Evolutionary conservation across 129 eudicot species (phyloP).

Genomic region (Helichrysum umbraculigerum): DNA sequence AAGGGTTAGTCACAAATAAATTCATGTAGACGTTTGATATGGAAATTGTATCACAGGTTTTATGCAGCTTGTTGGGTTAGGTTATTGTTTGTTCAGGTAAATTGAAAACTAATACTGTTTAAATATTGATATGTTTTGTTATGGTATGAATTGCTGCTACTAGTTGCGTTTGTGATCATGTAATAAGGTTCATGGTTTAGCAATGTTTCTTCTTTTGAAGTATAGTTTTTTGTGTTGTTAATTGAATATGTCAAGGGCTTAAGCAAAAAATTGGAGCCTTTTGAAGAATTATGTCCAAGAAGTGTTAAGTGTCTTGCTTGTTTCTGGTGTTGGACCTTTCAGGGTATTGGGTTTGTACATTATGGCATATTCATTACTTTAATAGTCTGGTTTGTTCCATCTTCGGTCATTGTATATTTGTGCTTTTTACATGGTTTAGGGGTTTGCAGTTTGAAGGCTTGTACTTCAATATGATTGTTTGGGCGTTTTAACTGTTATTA

Average conservation of each 20-base stretch:
- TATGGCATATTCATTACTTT: background rate
- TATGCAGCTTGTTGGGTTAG: background rate
- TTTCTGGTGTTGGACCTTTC: background rate
- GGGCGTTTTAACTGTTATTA: too few species aligned
- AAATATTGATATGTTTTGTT: background rate
- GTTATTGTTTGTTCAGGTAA: constrained; percentile 3
- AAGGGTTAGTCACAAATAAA: constrained; percentile 36
- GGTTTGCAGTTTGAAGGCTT: background rate
- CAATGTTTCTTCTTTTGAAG: background rate
- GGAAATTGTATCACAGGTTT: constrained; percentile 12
- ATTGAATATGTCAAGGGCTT: background rate
- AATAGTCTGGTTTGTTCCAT: too few species aligned
- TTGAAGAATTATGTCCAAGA: background rate
- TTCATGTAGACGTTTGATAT: constrained; percentile 29
- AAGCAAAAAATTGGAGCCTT: background rate
- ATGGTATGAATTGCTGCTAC: background rate
- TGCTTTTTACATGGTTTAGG: background rate
- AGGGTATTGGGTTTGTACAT: background rate
- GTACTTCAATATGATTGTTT: too few species aligned
- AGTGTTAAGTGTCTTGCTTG: background rate
- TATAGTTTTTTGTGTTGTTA: background rate
- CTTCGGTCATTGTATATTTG: background rate
- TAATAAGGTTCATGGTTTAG: background rate
- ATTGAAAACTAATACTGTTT: background rate
- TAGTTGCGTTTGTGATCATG: background rate